A percentile compares a stretch with the other conserved stretches of the same genome.
These are phyloP conservation scores for Hordeum pubiflorum DNA, from an alignment of 202 grass and related monocot genomes.

Conservation along the genomic window DNA sequence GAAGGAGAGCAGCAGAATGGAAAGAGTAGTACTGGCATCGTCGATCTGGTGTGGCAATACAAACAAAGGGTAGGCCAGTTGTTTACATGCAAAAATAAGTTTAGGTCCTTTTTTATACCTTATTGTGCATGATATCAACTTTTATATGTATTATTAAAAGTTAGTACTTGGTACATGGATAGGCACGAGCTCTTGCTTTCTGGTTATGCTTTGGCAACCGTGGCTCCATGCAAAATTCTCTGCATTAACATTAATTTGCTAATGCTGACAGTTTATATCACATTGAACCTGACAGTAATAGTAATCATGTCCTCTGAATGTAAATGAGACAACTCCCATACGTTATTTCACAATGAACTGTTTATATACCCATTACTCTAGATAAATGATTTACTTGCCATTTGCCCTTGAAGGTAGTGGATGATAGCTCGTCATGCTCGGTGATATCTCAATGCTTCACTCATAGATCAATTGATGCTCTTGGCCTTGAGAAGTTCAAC, in stretches of 20 bases:
- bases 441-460: neutral
- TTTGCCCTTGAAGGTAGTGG: neutral
- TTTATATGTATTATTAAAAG: neutral
- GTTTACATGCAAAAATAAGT: neutral
- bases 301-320: too few species aligned
- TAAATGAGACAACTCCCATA: too few species aligned
- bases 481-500: slow-evolving; percentile 14
- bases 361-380: neutral
- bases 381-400: neutral
- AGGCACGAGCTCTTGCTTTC: neutral
- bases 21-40: neutral
- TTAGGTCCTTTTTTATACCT: neutral
- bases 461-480: neutral
- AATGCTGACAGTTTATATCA: neutral
- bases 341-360: too few species aligned
- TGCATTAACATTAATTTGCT: neutral
- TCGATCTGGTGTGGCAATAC: slow-evolving; percentile 1
- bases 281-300: neutral
- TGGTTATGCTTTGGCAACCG: neutral
- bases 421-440: neutral
- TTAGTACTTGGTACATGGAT: too few species aligned
- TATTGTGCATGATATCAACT: neutral
- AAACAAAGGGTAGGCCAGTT: neutral
- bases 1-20: neutral
- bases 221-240: neutral